phyloP scores from a whole-genome alignment of 176 grass and related monocot species.

The Stipa capillata region DNA sequence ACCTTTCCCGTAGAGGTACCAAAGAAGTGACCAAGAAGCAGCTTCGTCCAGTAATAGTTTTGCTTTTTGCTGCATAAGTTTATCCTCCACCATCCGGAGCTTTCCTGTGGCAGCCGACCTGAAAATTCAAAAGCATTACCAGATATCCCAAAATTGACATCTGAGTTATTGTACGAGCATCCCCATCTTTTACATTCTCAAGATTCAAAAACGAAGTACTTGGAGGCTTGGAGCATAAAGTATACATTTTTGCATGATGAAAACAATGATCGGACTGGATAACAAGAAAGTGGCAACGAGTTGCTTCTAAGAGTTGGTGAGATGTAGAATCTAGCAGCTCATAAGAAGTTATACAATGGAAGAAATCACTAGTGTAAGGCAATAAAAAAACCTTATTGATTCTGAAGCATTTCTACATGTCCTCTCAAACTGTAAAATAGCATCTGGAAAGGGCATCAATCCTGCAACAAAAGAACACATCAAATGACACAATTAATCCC shows the following conservation, averaged over 20 bases:
- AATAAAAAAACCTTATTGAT: slow-evolving; percentile 65
- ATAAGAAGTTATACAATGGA: not conserved
- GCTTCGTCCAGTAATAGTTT: slow-evolving; percentile 83
- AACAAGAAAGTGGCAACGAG: not conserved
- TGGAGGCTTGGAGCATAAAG: not conserved
- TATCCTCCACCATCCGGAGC: slow-evolving; percentile 66
- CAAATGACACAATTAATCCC: not conserved
- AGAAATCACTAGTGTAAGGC: not conserved
- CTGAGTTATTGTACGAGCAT: slow-evolving; percentile 8
- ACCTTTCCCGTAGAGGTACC: slow-evolving; percentile 97
- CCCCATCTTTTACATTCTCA: not conserved
- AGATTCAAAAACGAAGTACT: not conserved
- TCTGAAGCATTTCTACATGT: slow-evolving; percentile 70
- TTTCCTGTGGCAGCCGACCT: slow-evolving; percentile 65
- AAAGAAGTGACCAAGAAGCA: slow-evolving; percentile 97
- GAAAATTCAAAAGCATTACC: slow-evolving; percentile 16
- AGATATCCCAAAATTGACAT: not conserved
- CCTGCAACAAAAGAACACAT: slow-evolving; percentile 41
- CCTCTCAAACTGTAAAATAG: slow-evolving; percentile 88
- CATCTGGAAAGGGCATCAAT: slow-evolving; percentile 62
- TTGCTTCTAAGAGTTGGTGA: not conserved
- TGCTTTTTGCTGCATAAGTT: slow-evolving; percentile 90
- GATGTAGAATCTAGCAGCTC: slow-evolving; percentile 1
- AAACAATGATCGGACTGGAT: not conserved
- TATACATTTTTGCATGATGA: not conserved